Evolutionary conservation across 192 early-diverging fungal species (phyloP).

Genomic region (Geranomyces variabilis): DNA sequence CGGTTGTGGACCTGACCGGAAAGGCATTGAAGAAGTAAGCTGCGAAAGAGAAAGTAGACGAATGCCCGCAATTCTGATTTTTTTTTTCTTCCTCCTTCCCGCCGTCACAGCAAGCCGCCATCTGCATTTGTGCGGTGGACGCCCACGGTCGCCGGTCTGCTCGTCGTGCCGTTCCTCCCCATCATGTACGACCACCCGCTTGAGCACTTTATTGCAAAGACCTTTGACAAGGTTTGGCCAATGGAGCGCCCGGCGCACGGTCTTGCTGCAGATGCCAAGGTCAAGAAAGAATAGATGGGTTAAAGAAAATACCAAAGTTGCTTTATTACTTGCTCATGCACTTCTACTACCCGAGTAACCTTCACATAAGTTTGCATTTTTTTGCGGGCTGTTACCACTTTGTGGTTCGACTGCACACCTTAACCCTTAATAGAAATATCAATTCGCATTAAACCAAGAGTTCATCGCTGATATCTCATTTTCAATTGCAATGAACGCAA

Average conservation of each 20-base stretch:
- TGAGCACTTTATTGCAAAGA: slow-evolving; percentile 60
- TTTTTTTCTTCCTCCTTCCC: background rate
- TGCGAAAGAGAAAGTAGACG: background rate
- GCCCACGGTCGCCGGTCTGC: slow-evolving; percentile 63
- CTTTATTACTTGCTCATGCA: too few relatives aligned
- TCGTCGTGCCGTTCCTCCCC: slow-evolving; percentile 64
- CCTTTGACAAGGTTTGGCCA: slow-evolving; percentile 57
- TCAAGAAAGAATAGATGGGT: background rate
- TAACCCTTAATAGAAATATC: too few relatives aligned
- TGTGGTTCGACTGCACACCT: too few relatives aligned
- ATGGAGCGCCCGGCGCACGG: slow-evolving; percentile 4
- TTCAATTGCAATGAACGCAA: too few relatives aligned
- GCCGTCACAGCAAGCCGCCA: slow-evolving; percentile 46
- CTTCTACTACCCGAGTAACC: too few relatives aligned
- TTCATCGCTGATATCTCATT: too few relatives aligned
- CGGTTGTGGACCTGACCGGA: slow-evolving; percentile 56
- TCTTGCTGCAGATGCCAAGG: background rate
- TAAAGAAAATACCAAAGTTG: too few relatives aligned
- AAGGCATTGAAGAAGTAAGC: slow-evolving; percentile 37
- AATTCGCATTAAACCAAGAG: too few relatives aligned
- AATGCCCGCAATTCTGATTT: too few relatives aligned
- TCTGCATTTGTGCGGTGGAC: slow-evolving; percentile 55
- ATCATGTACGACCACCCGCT: slow-evolving; percentile 68
- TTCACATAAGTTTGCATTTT: too few relatives aligned
- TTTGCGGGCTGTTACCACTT: too few relatives aligned